phyloP scores from a whole-genome alignment of 164 flowering plant genomes.

The Cinnamomum micranthum region DNA sequence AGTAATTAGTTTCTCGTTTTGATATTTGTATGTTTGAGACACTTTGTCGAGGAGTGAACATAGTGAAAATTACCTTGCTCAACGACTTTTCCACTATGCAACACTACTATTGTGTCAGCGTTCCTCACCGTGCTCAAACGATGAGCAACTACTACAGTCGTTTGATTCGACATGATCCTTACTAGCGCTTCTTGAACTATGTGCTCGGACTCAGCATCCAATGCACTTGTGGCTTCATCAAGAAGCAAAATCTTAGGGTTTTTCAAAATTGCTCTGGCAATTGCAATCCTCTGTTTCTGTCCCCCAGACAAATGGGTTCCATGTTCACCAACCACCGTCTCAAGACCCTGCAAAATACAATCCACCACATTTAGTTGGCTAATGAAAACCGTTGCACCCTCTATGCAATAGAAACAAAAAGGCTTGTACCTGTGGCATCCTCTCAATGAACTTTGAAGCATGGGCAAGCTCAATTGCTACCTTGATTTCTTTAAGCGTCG shows the following conservation, averaged over 20 bases:
- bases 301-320: slow-evolving; percentile 80
- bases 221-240: slow-evolving; percentile 76
- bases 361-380: neutral
- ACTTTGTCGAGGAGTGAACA: too few relatives aligned
- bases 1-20: too few relatives aligned
- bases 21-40: too few relatives aligned
- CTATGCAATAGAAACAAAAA: neutral
- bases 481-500: slow-evolving; percentile 51
- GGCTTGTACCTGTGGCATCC: slow-evolving; percentile 46
- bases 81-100: slow-evolving; percentile 54
- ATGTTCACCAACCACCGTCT: slow-evolving; percentile 70
- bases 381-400: neutral
- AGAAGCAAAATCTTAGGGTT: slow-evolving; percentile 70
- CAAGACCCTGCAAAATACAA: slow-evolving; percentile 41
- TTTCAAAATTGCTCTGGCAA: slow-evolving; percentile 69
- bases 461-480: slow-evolving; percentile 61
- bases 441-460: slow-evolving; percentile 68
- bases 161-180: slow-evolving; percentile 46
- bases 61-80: slow-evolving; percentile 44
- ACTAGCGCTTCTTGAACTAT: slow-evolving; percentile 61
- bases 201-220: slow-evolving; percentile 67
- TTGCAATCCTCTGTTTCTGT: slow-evolving; percentile 75
- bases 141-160: slow-evolving; percentile 70
- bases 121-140: slow-evolving; percentile 60
- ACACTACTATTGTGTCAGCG: slow-evolving; percentile 58